Conservation (phyloP, 2,329 filamentous ascomycete genomes). For the Chaetomiaceae sp. region DNA sequence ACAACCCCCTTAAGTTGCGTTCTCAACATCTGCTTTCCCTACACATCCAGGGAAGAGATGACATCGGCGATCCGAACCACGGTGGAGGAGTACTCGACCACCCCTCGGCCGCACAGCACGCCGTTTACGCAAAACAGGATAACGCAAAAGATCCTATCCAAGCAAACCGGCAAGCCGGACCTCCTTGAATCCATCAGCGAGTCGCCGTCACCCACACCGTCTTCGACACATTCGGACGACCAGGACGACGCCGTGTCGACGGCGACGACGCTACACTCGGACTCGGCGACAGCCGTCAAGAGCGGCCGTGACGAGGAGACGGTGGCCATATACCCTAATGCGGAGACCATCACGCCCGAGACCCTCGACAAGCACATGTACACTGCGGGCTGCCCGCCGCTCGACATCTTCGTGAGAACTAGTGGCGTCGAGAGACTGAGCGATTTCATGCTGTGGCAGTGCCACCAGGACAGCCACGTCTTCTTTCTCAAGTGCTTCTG, state of each 20-base stretch:
- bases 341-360: constrained; percentile 79
- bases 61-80: constrained; percentile 83
- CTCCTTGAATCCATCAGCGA: constrained; percentile 48
- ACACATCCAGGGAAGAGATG: constrained; percentile 94
- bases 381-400: constrained; percentile 76
- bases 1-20: constrained; percentile 40
- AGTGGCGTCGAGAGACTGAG: constrained; percentile 89
- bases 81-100: constrained; percentile 78
- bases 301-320: constrained; percentile 33
- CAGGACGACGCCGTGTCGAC: constrained; percentile 55
- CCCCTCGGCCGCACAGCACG: constrained; percentile 59
- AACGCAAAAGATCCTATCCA: constrained; percentile 74
- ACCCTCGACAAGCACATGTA: constrained; percentile 84
- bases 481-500: constrained; percentile 89
- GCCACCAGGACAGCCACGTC: constrained; percentile 85
- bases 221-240: constrained; percentile 43
- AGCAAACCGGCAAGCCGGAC: constrained; percentile 50
- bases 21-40: constrained; percentile 96
- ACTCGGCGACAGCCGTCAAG: constrained; percentile 46
- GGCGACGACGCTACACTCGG: constrained; percentile 54
- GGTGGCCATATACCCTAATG: constrained; percentile 56
- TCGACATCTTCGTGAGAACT: constrained; percentile 87
- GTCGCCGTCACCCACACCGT: constrained; percentile 38
- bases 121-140: constrained; percentile 87
- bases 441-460: constrained; percentile 99